phyloP scores from a whole-genome alignment of 2,329 filamentous ascomycete species.

The Dryadomyces quercivorus region DNA sequence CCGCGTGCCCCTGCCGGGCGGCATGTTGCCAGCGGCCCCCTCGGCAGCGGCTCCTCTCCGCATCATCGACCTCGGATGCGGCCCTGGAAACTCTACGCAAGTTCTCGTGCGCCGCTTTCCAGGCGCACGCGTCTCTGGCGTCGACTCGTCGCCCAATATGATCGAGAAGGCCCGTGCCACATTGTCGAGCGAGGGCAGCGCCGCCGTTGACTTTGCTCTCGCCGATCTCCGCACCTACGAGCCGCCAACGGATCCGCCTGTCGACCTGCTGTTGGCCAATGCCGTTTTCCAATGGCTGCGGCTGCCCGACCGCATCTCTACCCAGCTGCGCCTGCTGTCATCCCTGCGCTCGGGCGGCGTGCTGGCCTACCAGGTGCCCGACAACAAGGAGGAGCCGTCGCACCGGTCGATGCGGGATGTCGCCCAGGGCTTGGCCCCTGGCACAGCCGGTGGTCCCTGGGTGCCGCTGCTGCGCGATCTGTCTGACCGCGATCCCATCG shows the following conservation, averaged over 20 bases:
- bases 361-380: constrained; percentile 37
- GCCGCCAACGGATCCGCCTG: constrained; percentile 12
- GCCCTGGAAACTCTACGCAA: constrained; percentile 44
- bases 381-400: constrained; percentile 36
- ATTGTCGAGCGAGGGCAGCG: constrained; percentile 18
- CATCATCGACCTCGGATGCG: constrained; percentile 48
- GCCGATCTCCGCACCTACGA: constrained; percentile 31
- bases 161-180: constrained; percentile 30
- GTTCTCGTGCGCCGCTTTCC: constrained; percentile 36
- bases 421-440: constrained; percentile 19
- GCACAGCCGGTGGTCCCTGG: constrained; percentile 12
- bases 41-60: constrained; percentile 17
- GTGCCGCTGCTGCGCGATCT: constrained; percentile 7
- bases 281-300: constrained; percentile 48
- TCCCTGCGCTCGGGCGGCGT: constrained; percentile 30
- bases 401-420: constrained; percentile 37
- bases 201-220: constrained; percentile 27
- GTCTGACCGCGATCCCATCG: constrained; percentile 32
- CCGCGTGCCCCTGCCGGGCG: constrained; percentile 26
- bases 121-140: constrained; percentile 30
- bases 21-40: background rate
- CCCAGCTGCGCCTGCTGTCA: constrained; percentile 30
- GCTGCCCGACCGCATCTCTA: constrained; percentile 25
- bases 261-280: constrained; percentile 41
- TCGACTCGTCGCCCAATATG: constrained; percentile 46